Conservation (phyloP, 1,284 basidiomycete genomes). For the Athelia psychrophila region DNA sequence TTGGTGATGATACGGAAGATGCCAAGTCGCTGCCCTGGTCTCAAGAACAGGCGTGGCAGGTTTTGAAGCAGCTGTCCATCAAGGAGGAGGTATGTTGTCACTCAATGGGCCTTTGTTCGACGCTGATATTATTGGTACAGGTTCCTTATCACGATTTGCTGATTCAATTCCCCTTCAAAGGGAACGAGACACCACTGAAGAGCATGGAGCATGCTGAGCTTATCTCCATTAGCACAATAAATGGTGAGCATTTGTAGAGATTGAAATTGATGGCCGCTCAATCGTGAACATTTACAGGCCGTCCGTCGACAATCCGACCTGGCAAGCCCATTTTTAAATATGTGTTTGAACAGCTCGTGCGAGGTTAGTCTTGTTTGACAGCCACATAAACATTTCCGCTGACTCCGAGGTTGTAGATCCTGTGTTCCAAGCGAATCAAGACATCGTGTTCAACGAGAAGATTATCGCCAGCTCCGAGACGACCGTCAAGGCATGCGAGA, state of each 20-base stretch:
- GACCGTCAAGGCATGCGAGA: constrained; percentile 71
- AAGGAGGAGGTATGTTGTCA: constrained; percentile 56
- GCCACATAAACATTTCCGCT: constrained; percentile 1
- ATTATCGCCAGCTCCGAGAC: constrained; percentile 66
- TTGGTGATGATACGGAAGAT: constrained; percentile 90
- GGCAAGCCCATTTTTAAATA: constrained; percentile 89
- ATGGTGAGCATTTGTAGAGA: constrained; percentile 46
- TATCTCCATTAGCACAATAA: constrained; percentile 74
- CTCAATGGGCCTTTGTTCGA: background rate
- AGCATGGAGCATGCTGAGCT: constrained; percentile 90
- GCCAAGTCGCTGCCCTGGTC: constrained; percentile 84
- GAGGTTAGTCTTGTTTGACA: constrained; percentile 45
- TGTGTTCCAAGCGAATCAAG: constrained; percentile 81
- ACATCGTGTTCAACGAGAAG: constrained; percentile 77
- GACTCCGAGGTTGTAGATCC: constrained; percentile 40
- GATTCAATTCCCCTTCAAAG: constrained; percentile 89
- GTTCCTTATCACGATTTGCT: constrained; percentile 83
- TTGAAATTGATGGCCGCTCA: background rate
- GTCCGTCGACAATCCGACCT: constrained; percentile 82
- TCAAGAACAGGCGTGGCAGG: constrained; percentile 84
- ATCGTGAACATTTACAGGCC: constrained; percentile 43
- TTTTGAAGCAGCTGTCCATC: constrained; percentile 75
- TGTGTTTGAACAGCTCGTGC: constrained; percentile 80
- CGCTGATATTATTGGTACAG: constrained; percentile 32
- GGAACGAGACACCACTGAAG: constrained; percentile 79